Evolutionary conservation across 176 grass and related monocot species (phyloP), one percentile per base, ranked within the genome.

Genomic region (Phoenix dactylifera): DNA sequence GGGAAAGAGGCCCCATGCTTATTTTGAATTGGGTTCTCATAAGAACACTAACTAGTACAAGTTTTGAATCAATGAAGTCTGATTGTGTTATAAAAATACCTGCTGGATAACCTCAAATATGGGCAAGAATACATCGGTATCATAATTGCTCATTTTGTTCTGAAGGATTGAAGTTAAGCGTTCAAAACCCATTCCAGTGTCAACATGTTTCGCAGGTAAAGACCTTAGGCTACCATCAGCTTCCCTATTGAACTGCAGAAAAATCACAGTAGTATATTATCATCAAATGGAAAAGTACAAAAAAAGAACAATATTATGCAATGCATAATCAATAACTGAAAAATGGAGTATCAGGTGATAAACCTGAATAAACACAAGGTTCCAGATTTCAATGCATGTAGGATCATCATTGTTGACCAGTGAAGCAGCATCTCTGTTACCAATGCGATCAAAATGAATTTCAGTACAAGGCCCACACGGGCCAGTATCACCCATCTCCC

Each of bases 111-210:
- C 84, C 71, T 92, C 84, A 79, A 98, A 98, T 71, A 98, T 71
- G 48, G 87, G 93, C 67, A 71, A 66, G 64, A 97, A 97, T 61
- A 97, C 22, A 68, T 91, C 84, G 4, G 92, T 91, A 55, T 97
- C 92, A 64, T 97, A 97, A 55, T 97, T 97, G 83, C 87, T 91
- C 92, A 97, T 85, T 82, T 97, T 97, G 23, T 85, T 85, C 61
- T 97, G 87, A 88, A 97, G 87, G 54, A 91, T 84, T 23, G 92
- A 97, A 67, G 87, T 85, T 62, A 91, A 78, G 28, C 84, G 78
- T 72, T 91, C 87, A 62, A 97, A 97, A 48, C 87, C 92, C 87
- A 91, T 0, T 73, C 92, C 92, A 39, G 87, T 97, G 73, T 97
- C 92, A 64, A 97, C 92, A 74, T 97, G 92, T 71, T 91, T 97